Evolutionary conservation across 2,329 filamentous ascomycete genomes (phyloP).

Genomic region (Aspergillus carbonarius): DNA sequence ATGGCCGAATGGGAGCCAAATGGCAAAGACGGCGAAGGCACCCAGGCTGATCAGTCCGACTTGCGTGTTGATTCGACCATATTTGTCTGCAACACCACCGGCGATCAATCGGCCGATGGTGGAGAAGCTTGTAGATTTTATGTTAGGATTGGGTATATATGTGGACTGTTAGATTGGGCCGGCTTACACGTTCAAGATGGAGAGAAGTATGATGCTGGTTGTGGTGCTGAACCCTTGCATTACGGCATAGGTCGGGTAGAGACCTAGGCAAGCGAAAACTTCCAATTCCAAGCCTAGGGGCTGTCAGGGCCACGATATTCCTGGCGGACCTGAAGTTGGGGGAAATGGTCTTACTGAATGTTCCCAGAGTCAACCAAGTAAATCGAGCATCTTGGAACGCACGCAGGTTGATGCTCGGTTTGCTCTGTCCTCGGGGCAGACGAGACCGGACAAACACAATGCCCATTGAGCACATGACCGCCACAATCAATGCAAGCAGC

Average conservation of each 20-base stretch:
- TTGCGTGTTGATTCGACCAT: constrained; percentile 51
- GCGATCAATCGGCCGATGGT: constrained; percentile 47
- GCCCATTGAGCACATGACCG: constrained; percentile 32
- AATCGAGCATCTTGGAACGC: constrained; percentile 48
- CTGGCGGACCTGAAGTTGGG: not conserved
- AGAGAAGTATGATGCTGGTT: constrained; percentile 39
- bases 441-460: constrained; percentile 38
- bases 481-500: constrained; percentile 37
- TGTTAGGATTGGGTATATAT: not conserved
- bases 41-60: constrained; percentile 36
- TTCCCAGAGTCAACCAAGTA: constrained; percentile 44
- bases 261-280: constrained; percentile 31
- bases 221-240: constrained; percentile 29
- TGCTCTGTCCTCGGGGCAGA: constrained; percentile 35
- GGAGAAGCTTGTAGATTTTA: constrained; percentile 29
- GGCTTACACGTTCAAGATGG: constrained; percentile 36
- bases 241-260: constrained; percentile 30
- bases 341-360: constrained; percentile 40
- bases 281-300: constrained; percentile 30
- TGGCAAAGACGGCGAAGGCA: constrained; percentile 40
- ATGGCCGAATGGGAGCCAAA: constrained; percentile 35
- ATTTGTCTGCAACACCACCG: constrained; percentile 45
- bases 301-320: not conserved
- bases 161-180: accelerated
- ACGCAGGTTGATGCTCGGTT: constrained; percentile 41